Base-by-base conservation (phyloP, 2,329 filamentous ascomycete species). In the Clarireedia monteithiana region DNA sequence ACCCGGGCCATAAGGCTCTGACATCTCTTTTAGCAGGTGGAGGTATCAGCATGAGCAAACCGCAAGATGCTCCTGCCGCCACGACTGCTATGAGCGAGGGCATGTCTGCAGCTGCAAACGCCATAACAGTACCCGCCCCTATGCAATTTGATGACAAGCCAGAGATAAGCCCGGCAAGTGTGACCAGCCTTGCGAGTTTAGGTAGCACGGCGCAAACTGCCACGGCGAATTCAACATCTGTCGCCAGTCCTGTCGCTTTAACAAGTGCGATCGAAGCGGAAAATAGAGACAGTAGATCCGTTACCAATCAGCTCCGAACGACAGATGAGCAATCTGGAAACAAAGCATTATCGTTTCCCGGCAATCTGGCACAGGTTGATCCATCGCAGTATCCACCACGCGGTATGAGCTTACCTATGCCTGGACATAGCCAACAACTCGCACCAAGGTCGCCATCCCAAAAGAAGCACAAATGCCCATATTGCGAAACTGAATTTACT, bases 391-490 rank as follows among this genome's bases (percentile, higher is more conserved):
- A 69, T 30, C 77, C 70, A 34, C 56, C 67, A 45, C 67, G 82
- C 46, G 78, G 76, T 27, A 78, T 83, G 74, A 84, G 77, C 64
- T 76, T 82, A 60, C 80, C 82, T 6, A 77, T 82, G 72, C 72
- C 77, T 20, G 71, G 73, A 30, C 71, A 57, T 70, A 72, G 69
- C 65, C 62, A 77, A 66, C 69, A 75, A 61, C 56, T 77, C 66
- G 64, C 75, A 53, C 83, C 84, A 48, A 82, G 83, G 64, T 89
- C 90, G 5, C 85, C 88, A 0, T 85, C 85, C 26, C 79, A 82
- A 52, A 96, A 96, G 74, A 92, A 94, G 67, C 92, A 99, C 75
- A 95, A 94, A 71, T 99, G 94, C 68, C 92, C 90, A 0, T 96
- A 95, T 71, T 99, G 94, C 77, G 84, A 90, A 40, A 96, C 94